These are phyloP conservation scores for Silene latifolia DNA, from an alignment of 148 eudicot species.

Conservation along the genomic window DNA sequence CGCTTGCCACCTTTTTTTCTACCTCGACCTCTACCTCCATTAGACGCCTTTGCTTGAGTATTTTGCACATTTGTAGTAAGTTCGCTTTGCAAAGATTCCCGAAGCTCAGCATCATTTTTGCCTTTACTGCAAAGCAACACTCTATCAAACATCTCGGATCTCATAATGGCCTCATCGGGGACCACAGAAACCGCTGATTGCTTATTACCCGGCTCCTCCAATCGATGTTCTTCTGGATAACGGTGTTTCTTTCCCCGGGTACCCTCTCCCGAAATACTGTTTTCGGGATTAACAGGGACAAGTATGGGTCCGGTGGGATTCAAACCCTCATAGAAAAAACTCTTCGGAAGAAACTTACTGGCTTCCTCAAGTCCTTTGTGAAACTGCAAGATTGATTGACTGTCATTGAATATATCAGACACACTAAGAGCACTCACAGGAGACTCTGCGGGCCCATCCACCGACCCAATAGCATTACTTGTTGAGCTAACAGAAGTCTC, in stretches of 20 bases:
- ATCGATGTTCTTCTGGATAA: conserved; percentile 28
- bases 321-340: conserved; percentile 24
- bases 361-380: conserved; percentile 65
- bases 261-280: conserved; percentile 10
- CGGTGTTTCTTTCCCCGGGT: conserved; percentile 51
- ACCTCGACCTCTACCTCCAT: conserved; percentile 48
- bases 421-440: conserved; percentile 46
- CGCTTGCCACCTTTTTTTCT: conserved; percentile 41
- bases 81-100: conserved; percentile 48
- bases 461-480: conserved; percentile 24
- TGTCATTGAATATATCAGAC: conserved; percentile 49
- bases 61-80: conserved; percentile 37
- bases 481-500: conserved; percentile 32
- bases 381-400: conserved; percentile 50
- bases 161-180: conserved; percentile 47
- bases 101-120: conserved; percentile 57
- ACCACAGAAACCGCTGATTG: conserved; percentile 47
- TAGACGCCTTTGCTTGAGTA: conserved; percentile 35
- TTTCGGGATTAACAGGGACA: conserved; percentile 16
- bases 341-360: conserved; percentile 47
- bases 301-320: neutral
- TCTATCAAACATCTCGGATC: conserved; percentile 72
- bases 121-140: conserved; percentile 61
- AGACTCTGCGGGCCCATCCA: conserved; percentile 37
- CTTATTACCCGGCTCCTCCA: conserved; percentile 52